Conservation (phyloP, 1,284 basidiomycete species). For the Cryptococcus sp. region DNA sequence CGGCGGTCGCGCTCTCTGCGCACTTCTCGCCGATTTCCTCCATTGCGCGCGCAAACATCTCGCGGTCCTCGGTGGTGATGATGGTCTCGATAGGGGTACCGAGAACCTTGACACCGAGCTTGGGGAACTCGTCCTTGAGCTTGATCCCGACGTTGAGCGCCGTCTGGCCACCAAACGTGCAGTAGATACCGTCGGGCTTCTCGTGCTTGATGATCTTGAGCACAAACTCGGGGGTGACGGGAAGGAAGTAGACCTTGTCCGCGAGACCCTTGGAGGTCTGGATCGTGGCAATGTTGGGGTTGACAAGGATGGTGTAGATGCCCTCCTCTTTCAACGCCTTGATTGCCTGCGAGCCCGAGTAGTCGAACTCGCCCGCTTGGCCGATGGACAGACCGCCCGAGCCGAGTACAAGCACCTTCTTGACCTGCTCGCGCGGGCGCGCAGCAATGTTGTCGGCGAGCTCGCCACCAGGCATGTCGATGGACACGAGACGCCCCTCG, state of each 20-base stretch:
- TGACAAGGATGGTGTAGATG: slow-evolving; percentile 97
- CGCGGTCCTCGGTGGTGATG: slow-evolving; percentile 94
- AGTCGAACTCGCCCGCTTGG: slow-evolving; percentile 98
- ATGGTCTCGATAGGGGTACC: slow-evolving; percentile 97
- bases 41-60: slow-evolving; percentile 93
- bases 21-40: slow-evolving; percentile 93
- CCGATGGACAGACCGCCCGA: slow-evolving; percentile 98
- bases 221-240: slow-evolving; percentile 96
- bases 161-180: slow-evolving; percentile 97
- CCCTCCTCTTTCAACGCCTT: slow-evolving; percentile 98
- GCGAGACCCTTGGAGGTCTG: slow-evolving; percentile 96
- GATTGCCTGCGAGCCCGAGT: slow-evolving; percentile 98
- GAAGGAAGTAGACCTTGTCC: slow-evolving; percentile 99
- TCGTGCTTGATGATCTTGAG: slow-evolving; percentile 98
- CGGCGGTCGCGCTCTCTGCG: slow-evolving; percentile 77
- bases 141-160: slow-evolving; percentile 95
- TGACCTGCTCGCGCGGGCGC: slow-evolving; percentile 70
- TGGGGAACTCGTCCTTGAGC: slow-evolving; percentile 90
- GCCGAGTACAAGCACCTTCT: slow-evolving; percentile 93
- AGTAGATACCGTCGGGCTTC: slow-evolving; percentile 97
- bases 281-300: slow-evolving; percentile 99
- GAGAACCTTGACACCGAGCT: slow-evolving; percentile 83
- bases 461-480: slow-evolving; percentile 82
- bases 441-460: slow-evolving; percentile 70
- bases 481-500: slow-evolving; percentile 67